phyloP scores from a whole-genome alignment of 768 basidiomycete species.

The Dendrothele bispora region DNA sequence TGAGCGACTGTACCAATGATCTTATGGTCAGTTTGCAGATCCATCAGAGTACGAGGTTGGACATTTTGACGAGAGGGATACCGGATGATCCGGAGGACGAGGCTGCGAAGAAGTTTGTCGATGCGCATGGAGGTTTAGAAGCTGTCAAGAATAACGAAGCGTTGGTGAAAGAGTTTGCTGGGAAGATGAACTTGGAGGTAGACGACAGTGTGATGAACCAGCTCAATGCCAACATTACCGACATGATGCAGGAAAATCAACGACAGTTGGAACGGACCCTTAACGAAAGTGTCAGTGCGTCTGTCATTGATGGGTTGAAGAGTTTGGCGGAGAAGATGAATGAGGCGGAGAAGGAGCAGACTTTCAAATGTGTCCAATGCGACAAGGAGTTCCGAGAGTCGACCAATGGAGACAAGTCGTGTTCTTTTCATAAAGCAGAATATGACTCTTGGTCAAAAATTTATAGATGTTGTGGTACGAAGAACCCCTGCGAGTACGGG shows the following conservation, averaged over 20 bases:
- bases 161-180: constrained; percentile 37
- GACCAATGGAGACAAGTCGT: constrained; percentile 37
- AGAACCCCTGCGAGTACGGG: constrained; percentile 34
- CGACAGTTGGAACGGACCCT: constrained; percentile 26
- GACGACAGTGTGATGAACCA: constrained; percentile 42
- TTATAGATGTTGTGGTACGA: constrained; percentile 35
- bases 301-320: constrained; percentile 36
- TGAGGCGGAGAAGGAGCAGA: constrained; percentile 35
- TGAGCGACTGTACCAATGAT: constrained; percentile 35
- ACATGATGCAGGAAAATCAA: constrained; percentile 32
- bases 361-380: constrained; percentile 39
- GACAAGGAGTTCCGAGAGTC: constrained; percentile 34
- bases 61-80: constrained; percentile 35
- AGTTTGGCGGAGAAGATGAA: constrained; percentile 32
- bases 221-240: constrained; percentile 33
- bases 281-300: constrained; percentile 32
- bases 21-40: constrained; percentile 43
- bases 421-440: constrained; percentile 36
- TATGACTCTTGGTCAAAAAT: constrained; percentile 33
- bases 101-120: constrained; percentile 34
- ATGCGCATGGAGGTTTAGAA: constrained; percentile 35
- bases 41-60: constrained; percentile 35
- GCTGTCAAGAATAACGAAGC: constrained; percentile 32
- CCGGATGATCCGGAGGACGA: constrained; percentile 37
- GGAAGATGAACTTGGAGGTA: constrained; percentile 33